A percentile compares a stretch with the other conserved stretches of the same genome.
phyloP scores from a whole-genome alignment of 139 green algal genomes.

The Pseudopediastrum boryanum region DNA sequence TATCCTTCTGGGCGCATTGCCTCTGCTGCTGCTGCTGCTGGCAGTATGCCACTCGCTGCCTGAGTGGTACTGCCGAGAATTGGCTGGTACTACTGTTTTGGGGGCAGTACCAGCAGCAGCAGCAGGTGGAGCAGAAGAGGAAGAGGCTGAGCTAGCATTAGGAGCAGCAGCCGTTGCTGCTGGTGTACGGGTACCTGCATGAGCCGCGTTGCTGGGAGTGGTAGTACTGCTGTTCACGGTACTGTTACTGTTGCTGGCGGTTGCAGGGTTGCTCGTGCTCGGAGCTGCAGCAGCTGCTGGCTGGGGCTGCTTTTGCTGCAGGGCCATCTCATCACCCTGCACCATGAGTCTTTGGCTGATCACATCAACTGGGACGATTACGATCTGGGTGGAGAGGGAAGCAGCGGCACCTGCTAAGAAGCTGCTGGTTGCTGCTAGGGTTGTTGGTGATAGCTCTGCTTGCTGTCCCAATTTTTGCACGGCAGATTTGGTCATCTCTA shows the following conservation, averaged over 20 bases:
- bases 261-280: background rate
- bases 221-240: background rate
- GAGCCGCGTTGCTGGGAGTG: too few relatives aligned
- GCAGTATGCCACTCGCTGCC: too few relatives aligned
- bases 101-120: too few relatives aligned
- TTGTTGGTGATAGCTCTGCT: constrained; percentile 40
- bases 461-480: constrained; percentile 30
- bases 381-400: constrained; percentile 75
- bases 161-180: too few relatives aligned
- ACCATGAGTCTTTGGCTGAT: constrained; percentile 80
- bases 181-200: too few relatives aligned
- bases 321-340: constrained; percentile 39
- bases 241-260: background rate
- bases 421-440: constrained; percentile 59
- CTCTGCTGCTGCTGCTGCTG: constrained; percentile 12
- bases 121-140: too few relatives aligned
- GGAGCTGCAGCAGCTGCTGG: constrained; percentile 4
- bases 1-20: background rate
- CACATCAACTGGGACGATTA: constrained; percentile 94
- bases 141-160: too few relatives aligned
- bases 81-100: background rate
- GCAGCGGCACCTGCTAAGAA: constrained; percentile 75
- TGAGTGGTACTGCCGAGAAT: too few relatives aligned
- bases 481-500: constrained; percentile 73
- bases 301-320: constrained; percentile 20